Base-by-base conservation (phyloP, 768 basidiomycete genomes). In the Phlebiopsis gigantea region DNA sequence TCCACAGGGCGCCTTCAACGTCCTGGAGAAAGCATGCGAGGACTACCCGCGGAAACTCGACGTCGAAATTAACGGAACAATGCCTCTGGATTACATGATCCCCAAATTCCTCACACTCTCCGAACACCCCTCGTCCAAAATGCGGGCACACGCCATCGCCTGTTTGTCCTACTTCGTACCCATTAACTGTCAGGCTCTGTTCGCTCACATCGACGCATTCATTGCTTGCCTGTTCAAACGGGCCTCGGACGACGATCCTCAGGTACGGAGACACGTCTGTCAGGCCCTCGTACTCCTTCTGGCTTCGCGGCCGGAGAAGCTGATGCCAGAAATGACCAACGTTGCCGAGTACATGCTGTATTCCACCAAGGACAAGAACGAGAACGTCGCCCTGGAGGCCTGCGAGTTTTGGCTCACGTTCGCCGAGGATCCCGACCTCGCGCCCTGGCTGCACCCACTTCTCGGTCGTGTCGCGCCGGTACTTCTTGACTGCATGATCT, bases 401-500 rank as follows among this genome's bases (percentile, higher is more conserved):
- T 97, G 95, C 79, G 97, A 99, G 78, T 99, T 99, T 72, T 99
- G 97, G 97, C 79, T 99, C 59, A 97, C 95, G 1, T 98, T 99
- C 67, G 95, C 97, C 15, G 97, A 99, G 69, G 93, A 98, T 63
- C 85, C 85, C 39, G 92, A 93, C 49, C 79, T 98, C 22, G 85
- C 85, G 9, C 82, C 84, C 2, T 90, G 88, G 68, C 77, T 99
- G 25, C 87, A 85, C 58, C 95, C 95, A 1, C 80, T 94, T 58
- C 78, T 99, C 8, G 84, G 78, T n/a, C 90, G 91, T 63, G 92
- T 99, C 41, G 93, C 90, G 2, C 97, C 97, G 0, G 87, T 97
- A 17, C 77, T 99, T n/a, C 78, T 99, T 59, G 88, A 96, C 68
- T 97, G 94, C 66, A 99, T 98, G 96, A 72, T 96, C 26, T 99